phyloP scores from a whole-genome alignment of 129 eudicot genomes.

The Tanacetum coccineum region DNA sequence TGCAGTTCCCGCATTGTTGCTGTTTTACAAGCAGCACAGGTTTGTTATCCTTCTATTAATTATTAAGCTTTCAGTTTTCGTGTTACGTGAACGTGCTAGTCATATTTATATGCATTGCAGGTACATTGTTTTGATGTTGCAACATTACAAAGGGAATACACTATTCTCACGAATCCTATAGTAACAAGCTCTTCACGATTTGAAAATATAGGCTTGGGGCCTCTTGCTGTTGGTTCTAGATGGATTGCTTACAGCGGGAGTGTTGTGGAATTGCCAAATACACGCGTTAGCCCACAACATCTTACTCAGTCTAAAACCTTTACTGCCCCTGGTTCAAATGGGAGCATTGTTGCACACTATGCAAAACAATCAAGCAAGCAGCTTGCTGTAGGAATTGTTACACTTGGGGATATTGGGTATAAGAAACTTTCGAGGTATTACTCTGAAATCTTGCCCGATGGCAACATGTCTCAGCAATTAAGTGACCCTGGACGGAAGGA shows the following conservation, averaged over 20 bases:
- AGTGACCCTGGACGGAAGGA: conserved; percentile 39
- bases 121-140: conserved; percentile 81
- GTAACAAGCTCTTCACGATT: conserved; percentile 39
- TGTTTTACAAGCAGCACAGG: conserved; percentile 84
- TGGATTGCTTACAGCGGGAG: conserved; percentile 97
- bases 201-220: conserved; percentile 70
- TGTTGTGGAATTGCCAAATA: conserved; percentile 45
- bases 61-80: background rate
- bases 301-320: conserved; percentile 52
- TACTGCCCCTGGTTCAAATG: conserved; percentile 48
- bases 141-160: conserved; percentile 68
- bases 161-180: conserved; percentile 71
- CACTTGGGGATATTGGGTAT: conserved; percentile 80
- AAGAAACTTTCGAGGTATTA: conserved; percentile 80
- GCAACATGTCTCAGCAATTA: conserved; percentile 38
- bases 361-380: conserved; percentile 94
- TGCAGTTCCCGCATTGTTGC: conserved; percentile 82
- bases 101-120: conserved; percentile 34
- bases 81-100: background rate
- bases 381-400: conserved; percentile 84
- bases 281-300: conserved; percentile 79
- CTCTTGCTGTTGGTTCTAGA: conserved; percentile 87
- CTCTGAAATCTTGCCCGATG: conserved; percentile 69
- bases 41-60: conserved; percentile 23
- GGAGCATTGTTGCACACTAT: conserved; percentile 82